phyloP scores from a whole-genome alignment of 2,329 filamentous ascomycete species.

The Cytospora leucostoma region DNA sequence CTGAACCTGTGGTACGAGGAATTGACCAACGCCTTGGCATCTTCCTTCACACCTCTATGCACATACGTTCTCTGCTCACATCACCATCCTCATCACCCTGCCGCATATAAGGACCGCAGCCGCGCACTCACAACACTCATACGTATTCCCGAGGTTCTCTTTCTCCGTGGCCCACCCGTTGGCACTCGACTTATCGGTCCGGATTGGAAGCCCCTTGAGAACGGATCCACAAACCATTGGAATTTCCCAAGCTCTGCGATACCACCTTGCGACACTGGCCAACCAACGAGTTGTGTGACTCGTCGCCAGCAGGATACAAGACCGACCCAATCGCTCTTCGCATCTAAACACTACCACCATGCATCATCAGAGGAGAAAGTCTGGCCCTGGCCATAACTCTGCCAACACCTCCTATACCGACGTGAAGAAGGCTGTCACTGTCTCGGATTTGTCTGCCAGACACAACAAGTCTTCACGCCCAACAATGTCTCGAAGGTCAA shows the following conservation, averaged over 20 bases:
- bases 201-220: conserved; percentile 10
- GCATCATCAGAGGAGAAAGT: conserved; percentile 60
- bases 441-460: conserved; percentile 47
- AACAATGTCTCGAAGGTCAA: conserved; percentile 47
- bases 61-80: conserved; percentile 13
- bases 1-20: conserved; percentile 22
- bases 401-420: conserved; percentile 57
- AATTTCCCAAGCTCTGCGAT: conserved; percentile 21
- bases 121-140: conserved; percentile 22
- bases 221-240: conserved; percentile 14
- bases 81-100: conserved; percentile 19
- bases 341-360: conserved; percentile 38
- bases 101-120: conserved; percentile 26
- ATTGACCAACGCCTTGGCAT: background rate
- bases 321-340: conserved; percentile 11
- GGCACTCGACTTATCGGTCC: conserved; percentile 16
- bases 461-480: conserved; percentile 49
- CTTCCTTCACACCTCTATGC: conserved; percentile 8
- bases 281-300: conserved; percentile 25
- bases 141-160: conserved; percentile 5
- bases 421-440: conserved; percentile 52
- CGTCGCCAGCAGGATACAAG: conserved; percentile 15
- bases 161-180: conserved; percentile 15
- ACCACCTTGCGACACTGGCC: conserved; percentile 15
- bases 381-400: conserved; percentile 56